Base-by-base conservation (phyloP, 768 basidiomycete species). In the Suillus decipiens region DNA sequence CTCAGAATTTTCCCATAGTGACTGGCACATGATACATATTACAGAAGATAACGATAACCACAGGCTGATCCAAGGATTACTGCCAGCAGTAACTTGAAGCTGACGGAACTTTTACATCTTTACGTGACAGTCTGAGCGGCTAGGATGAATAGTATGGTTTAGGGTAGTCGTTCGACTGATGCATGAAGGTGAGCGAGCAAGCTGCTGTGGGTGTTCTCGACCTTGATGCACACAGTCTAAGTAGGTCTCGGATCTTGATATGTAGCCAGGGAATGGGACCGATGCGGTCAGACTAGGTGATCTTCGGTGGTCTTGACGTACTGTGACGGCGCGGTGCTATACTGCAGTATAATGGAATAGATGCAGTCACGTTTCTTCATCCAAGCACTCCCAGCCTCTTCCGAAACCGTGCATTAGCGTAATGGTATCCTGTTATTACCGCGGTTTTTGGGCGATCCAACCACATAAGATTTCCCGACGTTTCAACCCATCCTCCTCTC, bases 361-460 rank as follows among this genome's bases (percentile, higher is more conserved):
- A 64, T 64, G 69, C 65, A 67, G 66, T 61, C 72, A 64, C 47
- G 58, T 61, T 66, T 50, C 24, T 69, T 73, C 70, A 75, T 73
- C 65, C 63, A 65, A 62, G 64, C 61, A 50, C 53, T 63, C 58
- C 69, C 37, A 57, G 61, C 51, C 58, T 62, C 61, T 57, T 45
- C 34, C 53, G 47, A 19, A 39, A 51, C 61, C 66, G 53, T 66
- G 37, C 37, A 37, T 37, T 11, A 36, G 36, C 11, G 36, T 11
- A 36, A 36, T 11, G 10, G 36, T 36, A 11, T 11, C 37, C 37
- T 37, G 37, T 12, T 3, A 12, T 37, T 37, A 37, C 37, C 11
- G 12, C 3, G 37, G 37, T 12, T 36, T 37, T 37, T 3, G 7
- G 33, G 33, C 33, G 33, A 36, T 36, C 51, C 15, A 19, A 50